phyloP scores from a whole-genome alignment of 805 yeast genomes.

The Cyberlindnera maritima region DNA sequence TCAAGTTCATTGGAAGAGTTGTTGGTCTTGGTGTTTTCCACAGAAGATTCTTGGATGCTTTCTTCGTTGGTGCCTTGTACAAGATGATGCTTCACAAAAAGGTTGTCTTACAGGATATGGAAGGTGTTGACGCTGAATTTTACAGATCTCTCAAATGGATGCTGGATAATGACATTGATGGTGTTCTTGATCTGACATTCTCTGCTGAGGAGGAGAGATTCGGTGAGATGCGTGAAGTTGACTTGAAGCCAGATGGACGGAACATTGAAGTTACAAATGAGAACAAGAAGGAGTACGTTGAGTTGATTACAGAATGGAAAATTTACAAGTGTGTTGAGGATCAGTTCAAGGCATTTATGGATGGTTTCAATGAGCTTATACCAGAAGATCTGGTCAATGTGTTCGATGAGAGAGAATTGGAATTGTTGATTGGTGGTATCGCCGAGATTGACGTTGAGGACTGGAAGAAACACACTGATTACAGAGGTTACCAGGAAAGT shows the following conservation, averaged over 20 bases:
- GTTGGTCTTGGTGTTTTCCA: conserved; percentile 99
- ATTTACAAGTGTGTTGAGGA: conserved; percentile 90
- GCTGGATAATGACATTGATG: conserved; percentile 90
- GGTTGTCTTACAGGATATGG: conserved; percentile 95
- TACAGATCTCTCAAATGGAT: conserved; percentile 95
- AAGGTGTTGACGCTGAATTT: conserved; percentile 97
- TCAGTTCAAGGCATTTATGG: conserved; percentile 94
- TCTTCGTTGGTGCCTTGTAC: conserved; percentile 96
- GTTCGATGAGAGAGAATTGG: conserved; percentile 96
- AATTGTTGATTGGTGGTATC: conserved; percentile 94
- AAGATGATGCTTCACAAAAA: conserved; percentile 96
- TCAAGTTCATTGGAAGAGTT: conserved; percentile 97
- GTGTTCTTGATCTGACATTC: conserved; percentile 82
- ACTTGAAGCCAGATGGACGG: conserved; percentile 84
- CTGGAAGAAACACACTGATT: conserved; percentile 99
- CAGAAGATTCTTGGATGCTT: conserved; percentile 95
- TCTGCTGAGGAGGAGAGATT: conserved; percentile 89
- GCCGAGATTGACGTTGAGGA: conserved; percentile 98
- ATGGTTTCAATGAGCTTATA: conserved; percentile 95
- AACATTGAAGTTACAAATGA: conserved; percentile 92
- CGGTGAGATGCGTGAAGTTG: conserved; percentile 88
- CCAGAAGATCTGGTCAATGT: conserved; percentile 97
- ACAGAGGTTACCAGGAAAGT: conserved; percentile 94
- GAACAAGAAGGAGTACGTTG: conserved; percentile 93
- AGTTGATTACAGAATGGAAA: conserved; percentile 93